These are phyloP conservation scores for Arthrobotrys sphaeroides DNA, from an alignment of 2,329 filamentous ascomycete species.

Conservation along the genomic window DNA sequence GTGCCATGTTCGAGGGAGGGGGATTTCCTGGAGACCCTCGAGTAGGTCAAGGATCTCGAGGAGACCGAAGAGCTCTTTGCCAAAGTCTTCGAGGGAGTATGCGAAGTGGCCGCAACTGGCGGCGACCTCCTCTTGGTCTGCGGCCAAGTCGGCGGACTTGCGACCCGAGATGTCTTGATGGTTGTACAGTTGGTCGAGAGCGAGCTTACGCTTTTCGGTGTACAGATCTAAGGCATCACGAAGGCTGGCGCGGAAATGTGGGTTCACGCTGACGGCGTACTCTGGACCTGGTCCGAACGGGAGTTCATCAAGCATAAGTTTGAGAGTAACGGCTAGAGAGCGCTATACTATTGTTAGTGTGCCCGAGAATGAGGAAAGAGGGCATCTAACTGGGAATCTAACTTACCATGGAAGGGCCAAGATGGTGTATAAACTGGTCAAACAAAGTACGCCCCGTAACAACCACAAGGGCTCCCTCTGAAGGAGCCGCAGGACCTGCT, in stretches of 20 bases:
- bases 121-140: constrained; percentile 95
- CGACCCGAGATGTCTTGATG: constrained; percentile 75
- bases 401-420: constrained; percentile 86
- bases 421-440: constrained; percentile 82
- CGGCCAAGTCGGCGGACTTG: constrained; percentile 78
- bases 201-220: constrained; percentile 76
- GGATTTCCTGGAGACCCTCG: constrained; percentile 74
- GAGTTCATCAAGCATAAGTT: constrained; percentile 85
- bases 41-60: constrained; percentile 85
- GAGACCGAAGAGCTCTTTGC: constrained; percentile 85
- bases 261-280: constrained; percentile 77
- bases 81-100: constrained; percentile 88
- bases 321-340: constrained; percentile 89
- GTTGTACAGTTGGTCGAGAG: constrained; percentile 81
- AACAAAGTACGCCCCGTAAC: constrained; percentile 81
- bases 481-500: not conserved
- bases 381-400: not conserved
- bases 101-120: constrained; percentile 98
- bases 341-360: constrained; percentile 66
- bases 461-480: constrained; percentile 11
- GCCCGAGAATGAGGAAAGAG: not conserved
- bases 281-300: constrained; percentile 77
- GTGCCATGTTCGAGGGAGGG: constrained; percentile 75
- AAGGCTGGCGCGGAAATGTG: constrained; percentile 81
- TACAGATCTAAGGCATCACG: constrained; percentile 83